phyloP scores from a whole-genome alignment of 345 rosid species.

The Eucalyptus cloeziana region DNA sequence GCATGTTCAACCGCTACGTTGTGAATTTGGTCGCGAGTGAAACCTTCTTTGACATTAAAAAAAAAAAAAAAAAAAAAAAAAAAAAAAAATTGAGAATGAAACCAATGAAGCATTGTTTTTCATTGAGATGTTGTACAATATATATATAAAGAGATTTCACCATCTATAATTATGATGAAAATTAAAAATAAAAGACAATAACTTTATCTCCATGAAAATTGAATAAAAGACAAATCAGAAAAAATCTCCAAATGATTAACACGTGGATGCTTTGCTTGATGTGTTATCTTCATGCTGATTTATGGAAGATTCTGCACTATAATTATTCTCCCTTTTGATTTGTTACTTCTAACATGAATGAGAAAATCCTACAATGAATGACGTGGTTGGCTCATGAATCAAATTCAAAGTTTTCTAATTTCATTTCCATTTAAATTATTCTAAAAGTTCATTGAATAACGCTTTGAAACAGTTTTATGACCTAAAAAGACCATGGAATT shows the following conservation, averaged over 20 bases:
- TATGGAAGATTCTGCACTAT: neutral
- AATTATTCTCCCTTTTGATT: neutral
- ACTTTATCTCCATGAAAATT: neutral
- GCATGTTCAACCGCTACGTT: neutral
- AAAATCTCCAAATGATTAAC: neutral
- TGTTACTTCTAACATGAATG: neutral
- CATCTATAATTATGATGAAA: neutral
- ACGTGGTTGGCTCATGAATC: neutral
- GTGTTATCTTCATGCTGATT: neutral
- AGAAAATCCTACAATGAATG: neutral
- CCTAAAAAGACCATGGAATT: neutral
- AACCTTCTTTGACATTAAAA: neutral
- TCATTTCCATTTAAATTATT: neutral
- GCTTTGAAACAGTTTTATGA: neutral
- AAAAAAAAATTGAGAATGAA: no score
- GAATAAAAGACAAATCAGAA: neutral
- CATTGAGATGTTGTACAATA: no score
- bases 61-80: no score
- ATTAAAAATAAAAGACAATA: neutral
- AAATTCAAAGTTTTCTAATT: neutral
- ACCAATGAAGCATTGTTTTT: no score
- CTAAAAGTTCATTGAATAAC: neutral
- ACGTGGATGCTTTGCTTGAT: neutral
- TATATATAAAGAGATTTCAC: no score
- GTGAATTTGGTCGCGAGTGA: neutral